Evolutionary conservation across 345 rosid species (phyloP).

Genomic region (Populus nigra): DNA sequence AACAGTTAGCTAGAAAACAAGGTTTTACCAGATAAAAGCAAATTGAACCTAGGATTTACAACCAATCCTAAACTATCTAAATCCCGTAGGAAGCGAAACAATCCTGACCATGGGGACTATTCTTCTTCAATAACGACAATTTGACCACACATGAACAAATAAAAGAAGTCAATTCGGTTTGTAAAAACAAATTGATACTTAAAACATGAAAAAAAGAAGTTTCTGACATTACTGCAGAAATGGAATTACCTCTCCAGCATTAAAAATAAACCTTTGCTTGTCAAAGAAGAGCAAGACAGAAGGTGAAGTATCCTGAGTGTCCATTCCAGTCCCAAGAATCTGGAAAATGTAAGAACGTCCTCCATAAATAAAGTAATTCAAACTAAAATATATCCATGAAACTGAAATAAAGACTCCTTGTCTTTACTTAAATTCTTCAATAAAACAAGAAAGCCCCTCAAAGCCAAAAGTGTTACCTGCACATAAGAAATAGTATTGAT

Average conservation of each 20-base stretch:
- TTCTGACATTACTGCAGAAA: not conserved
- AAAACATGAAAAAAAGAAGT: not conserved
- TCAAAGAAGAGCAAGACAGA: slow-evolving; percentile 92
- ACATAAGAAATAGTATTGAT: slow-evolving; percentile 85
- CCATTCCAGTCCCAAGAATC: slow-evolving; percentile 97
- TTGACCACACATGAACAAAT: not conserved
- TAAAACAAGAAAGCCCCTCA: not conserved
- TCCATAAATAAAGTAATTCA: no score
- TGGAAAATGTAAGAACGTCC: slow-evolving; percentile 15
- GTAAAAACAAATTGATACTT: not conserved
- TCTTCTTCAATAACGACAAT: not conserved
- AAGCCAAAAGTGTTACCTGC: slow-evolving; percentile 42
- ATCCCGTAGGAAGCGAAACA: not conserved
- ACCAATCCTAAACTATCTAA: not conserved
- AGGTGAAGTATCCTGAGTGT: slow-evolving; percentile 91
- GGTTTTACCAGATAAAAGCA: not conserved
- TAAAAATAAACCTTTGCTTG: slow-evolving; percentile 83
- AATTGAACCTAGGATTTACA: not conserved
- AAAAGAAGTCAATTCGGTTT: not conserved
- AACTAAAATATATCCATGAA: no score
- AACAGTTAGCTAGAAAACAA: not conserved
- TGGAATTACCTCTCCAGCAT: slow-evolving; percentile 83
- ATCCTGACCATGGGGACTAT: not conserved
- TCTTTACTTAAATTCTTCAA: no score
- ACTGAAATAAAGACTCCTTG: not conserved